Percentiles rank a stretch among this genome's conserved stretches.
Evolutionary conservation across 176 grass and related monocot species (phyloP).

Genomic region (Carex parvula): DNA sequence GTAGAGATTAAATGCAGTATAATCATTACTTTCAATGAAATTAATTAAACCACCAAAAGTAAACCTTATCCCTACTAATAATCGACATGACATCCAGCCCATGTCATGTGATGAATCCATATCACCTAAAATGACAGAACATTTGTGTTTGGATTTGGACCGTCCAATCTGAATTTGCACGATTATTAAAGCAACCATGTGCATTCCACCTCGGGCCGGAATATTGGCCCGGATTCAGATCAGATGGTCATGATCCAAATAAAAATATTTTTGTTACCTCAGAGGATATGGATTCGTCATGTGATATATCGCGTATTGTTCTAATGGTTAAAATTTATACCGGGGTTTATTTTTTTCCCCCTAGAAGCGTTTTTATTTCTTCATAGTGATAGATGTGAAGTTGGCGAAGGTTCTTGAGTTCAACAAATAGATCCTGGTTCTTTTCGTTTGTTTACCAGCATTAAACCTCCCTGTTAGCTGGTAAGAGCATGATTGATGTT

Average conservation of each 20-base stretch:
- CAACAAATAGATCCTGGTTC: background rate
- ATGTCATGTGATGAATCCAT: background rate
- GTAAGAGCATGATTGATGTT: background rate
- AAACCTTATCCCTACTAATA: background rate
- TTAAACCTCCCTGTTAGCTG: background rate
- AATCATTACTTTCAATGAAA: background rate
- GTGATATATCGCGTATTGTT: background rate
- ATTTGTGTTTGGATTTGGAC: too few species aligned
- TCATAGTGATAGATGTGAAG: background rate
- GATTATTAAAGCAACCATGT: too few species aligned
- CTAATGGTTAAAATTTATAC: background rate
- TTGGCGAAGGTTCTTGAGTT: background rate
- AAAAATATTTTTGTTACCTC: too few species aligned
- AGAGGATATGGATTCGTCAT: too few species aligned
- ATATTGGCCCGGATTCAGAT: too few species aligned
- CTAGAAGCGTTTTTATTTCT: too few species aligned
- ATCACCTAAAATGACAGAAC: too few species aligned
- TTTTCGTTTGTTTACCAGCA: background rate
- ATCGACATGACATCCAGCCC: background rate
- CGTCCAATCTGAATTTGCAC: too few species aligned
- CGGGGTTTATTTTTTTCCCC: background rate
- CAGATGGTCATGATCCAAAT: too few species aligned
- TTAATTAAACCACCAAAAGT: background rate
- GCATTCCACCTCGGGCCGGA: too few species aligned
- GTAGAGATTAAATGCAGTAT: too few species aligned